Conservation (phyloP, 306 rosid species). For the Acacia confusa region DNA sequence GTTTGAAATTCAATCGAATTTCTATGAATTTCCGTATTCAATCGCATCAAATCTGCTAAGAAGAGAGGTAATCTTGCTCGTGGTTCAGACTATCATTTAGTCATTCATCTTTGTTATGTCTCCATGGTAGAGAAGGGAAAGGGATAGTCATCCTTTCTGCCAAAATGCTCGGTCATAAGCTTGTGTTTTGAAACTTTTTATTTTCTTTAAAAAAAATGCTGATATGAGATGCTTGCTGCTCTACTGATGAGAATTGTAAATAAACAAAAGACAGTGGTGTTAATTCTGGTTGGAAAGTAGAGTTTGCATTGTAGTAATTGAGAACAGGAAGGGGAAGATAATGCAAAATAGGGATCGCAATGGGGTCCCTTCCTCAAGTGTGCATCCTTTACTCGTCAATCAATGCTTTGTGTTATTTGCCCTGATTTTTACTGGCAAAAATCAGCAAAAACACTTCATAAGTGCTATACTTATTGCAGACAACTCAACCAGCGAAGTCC, state of each 20-base stretch:
- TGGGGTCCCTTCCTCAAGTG: not conserved
- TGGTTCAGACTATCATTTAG: not conserved
- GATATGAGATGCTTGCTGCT: not conserved
- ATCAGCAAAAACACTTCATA: not conserved
- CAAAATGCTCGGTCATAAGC: not conserved
- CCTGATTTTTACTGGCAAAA: not conserved
- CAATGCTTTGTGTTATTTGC: not conserved
- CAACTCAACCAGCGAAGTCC: not conserved
- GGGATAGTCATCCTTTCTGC: not conserved
- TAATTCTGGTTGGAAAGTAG: not conserved
- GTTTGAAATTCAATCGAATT: not conserved
- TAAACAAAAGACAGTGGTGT: not conserved
- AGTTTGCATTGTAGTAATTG: not conserved
- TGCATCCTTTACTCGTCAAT: not conserved
- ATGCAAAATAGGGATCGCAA: not conserved
- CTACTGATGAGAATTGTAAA: not conserved
- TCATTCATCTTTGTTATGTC: not conserved
- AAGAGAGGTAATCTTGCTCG: not conserved
- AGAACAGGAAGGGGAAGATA: not conserved
- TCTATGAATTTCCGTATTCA: not conserved
- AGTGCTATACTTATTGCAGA: not conserved
- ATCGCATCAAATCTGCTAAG: not conserved
- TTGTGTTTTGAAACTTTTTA: not conserved
- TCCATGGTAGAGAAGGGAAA: not conserved
- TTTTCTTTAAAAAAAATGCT: not conserved